phyloP scores from a whole-genome alignment of 441 rosid species.

The Pelargonium myrrhifolium region DNA sequence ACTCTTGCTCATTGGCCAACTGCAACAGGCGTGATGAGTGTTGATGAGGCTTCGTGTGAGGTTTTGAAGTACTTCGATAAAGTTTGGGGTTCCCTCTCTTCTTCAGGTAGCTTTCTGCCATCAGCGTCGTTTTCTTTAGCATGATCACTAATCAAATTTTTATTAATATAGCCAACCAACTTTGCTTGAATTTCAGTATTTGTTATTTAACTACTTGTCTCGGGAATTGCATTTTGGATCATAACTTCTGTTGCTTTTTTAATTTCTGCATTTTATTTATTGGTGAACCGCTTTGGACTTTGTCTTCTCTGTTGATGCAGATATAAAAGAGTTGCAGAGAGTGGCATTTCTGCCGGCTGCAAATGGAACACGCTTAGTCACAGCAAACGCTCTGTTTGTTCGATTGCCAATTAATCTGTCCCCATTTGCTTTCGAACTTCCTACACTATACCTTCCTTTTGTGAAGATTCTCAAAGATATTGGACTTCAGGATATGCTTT shows the following conservation, averaged over 20 bases:
- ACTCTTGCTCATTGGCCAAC: constrained; percentile 97
- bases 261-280: neutral
- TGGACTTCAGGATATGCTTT: constrained; percentile 80
- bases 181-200: neutral
- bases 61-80: constrained; percentile 81
- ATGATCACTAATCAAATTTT: neutral
- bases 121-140: constrained; percentile 9
- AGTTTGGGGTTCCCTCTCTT: constrained; percentile 75
- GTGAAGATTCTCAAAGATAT: constrained; percentile 76
- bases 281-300: too few relatives aligned
- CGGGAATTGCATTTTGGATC: too few relatives aligned
- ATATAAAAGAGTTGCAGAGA: constrained; percentile 55
- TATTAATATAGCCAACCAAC: neutral
- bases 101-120: constrained; percentile 54
- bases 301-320: constrained; percentile 40
- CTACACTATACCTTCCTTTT: constrained; percentile 72
- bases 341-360: constrained; percentile 96
- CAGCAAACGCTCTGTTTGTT: constrained; percentile 69
- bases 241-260: neutral
- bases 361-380: constrained; percentile 91
- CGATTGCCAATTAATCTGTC: constrained; percentile 77
- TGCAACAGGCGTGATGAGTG: constrained; percentile 62
- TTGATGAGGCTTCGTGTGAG: constrained; percentile 73
- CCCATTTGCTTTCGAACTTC: constrained; percentile 96
- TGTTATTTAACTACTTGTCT: too few relatives aligned